These are phyloP conservation scores for Starmera amethionina DNA, from an alignment of 805 yeast species.

Conservation along the genomic window DNA sequence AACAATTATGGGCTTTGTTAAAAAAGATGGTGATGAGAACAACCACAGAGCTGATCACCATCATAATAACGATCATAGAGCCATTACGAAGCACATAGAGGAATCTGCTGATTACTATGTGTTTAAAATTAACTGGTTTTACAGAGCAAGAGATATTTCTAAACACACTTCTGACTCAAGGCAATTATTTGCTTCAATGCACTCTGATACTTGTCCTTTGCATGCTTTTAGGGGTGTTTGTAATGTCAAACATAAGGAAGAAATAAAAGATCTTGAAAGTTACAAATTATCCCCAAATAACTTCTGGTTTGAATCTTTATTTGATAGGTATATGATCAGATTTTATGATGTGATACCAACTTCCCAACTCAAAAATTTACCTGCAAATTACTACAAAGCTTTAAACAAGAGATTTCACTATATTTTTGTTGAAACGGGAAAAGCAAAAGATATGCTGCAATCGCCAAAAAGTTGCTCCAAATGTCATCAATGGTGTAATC, in stretches of 20 bases:
- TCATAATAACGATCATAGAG: conserved; percentile 4
- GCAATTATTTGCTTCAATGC: conserved; percentile 73
- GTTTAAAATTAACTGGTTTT: conserved; percentile 83
- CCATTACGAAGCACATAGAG: conserved; percentile 11
- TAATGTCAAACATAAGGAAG: conserved; percentile 57
- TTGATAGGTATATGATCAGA: conserved; percentile 76
- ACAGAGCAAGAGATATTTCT: conserved; percentile 78
- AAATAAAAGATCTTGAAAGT: conserved; percentile 40
- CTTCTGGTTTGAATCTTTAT: conserved; percentile 80
- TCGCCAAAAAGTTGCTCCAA: conserved; percentile 62
- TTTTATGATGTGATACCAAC: conserved; percentile 76
- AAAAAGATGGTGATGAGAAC: conserved; percentile 20
- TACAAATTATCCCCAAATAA: conserved; percentile 52
- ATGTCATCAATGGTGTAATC: conserved; percentile 81
- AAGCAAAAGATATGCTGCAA: conserved; percentile 50
- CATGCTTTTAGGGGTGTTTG: conserved; percentile 68
- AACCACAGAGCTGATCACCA: not conserved
- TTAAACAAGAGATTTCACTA: conserved; percentile 59
- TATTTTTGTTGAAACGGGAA: conserved; percentile 63
- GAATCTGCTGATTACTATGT: conserved; percentile 43
- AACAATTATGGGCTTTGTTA: conserved; percentile 63
- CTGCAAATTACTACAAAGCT: conserved; percentile 50
- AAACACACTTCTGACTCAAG: conserved; percentile 63
- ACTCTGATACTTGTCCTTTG: conserved; percentile 74
- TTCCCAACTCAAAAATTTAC: conserved; percentile 41